Conservation (phyloP, 2,329 filamentous ascomycete genomes). For the Cylindrodendrum hubeiense region DNA sequence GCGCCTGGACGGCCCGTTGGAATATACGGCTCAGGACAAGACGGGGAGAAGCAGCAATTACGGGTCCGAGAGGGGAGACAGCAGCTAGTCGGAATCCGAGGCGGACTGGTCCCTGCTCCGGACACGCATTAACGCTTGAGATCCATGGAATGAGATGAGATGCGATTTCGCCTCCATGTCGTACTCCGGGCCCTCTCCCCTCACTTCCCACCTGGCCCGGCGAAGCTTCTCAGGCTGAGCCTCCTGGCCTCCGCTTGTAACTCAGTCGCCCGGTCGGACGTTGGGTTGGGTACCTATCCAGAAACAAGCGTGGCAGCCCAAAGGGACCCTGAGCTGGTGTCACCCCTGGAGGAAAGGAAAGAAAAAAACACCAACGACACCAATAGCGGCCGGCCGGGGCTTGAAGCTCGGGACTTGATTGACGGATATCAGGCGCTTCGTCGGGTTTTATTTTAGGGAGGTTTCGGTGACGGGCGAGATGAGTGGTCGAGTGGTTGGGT, state of each 20-base stretch:
- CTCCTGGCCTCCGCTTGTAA: constrained; percentile 3
- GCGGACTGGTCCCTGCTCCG: constrained; percentile 6
- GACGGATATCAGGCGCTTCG: constrained; percentile 6
- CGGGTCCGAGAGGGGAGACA: not conserved
- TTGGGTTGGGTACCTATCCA: constrained; percentile 28
- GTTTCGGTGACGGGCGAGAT: not conserved
- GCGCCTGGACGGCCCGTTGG: not conserved
- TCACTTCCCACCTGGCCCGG: not conserved
- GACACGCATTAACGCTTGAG: constrained; percentile 14
- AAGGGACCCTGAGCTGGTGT: constrained; percentile 27
- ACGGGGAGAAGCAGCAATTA: not conserved
- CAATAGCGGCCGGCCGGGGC: constrained; percentile 9
- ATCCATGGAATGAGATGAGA: constrained; percentile 24
- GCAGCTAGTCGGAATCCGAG: not conserved
- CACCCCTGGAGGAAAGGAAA: not conserved
- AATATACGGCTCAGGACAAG: not conserved
- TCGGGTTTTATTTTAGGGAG: not conserved
- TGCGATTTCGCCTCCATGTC: constrained; percentile 26
- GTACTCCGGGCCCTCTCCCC: constrained; percentile 1
- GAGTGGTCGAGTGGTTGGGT: not conserved
- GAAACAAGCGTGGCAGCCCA: constrained; percentile 31
- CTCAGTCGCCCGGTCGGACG: not conserved
- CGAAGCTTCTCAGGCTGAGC: not conserved
- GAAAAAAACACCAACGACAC: not conserved
- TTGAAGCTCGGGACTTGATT: constrained; percentile 4